Percentiles rank a stretch among this genome's conserved stretches.
Evolutionary conservation across 2,329 filamentous ascomycete genomes (phyloP).

Genomic region (Fusarium phyllophilum): DNA sequence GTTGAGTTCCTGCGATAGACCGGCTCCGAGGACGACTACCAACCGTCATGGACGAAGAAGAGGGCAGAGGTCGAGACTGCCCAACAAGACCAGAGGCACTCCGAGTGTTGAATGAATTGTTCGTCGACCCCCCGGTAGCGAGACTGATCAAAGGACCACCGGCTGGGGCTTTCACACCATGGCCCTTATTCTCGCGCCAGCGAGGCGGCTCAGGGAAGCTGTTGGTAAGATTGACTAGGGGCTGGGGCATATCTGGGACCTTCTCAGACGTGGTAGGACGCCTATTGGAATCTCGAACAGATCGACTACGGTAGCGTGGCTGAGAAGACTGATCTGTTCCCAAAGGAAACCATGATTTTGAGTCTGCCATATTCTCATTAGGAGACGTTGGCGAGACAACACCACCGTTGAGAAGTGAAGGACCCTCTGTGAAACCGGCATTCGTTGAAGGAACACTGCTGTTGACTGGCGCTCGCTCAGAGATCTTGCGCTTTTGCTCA

Average conservation of each 20-base stretch:
- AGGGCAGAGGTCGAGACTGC: slow-evolving; percentile 21
- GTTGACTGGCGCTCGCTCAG: slow-evolving; percentile 41
- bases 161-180: slow-evolving; percentile 54
- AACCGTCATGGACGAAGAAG: slow-evolving; percentile 25
- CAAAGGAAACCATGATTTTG: slow-evolving; percentile 51
- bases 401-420: slow-evolving; percentile 64
- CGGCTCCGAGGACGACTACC: slow-evolving; percentile 41
- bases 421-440: slow-evolving; percentile 64
- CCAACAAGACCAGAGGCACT: slow-evolving; percentile 34
- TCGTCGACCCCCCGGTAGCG: slow-evolving; percentile 48
- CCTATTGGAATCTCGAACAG: slow-evolving; percentile 28
- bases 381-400: slow-evolving; percentile 35
- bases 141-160: slow-evolving; percentile 59
- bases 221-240: slow-evolving; percentile 72
- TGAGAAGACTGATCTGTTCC: slow-evolving; percentile 50
- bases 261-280: slow-evolving; percentile 43
- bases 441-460: slow-evolving; percentile 43
- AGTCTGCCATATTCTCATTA: slow-evolving; percentile 44
- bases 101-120: slow-evolving; percentile 14
- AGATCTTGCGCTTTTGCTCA: slow-evolving; percentile 55
- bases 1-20: slow-evolving; percentile 36
- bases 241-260: slow-evolving; percentile 58
- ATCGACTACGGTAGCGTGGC: slow-evolving; percentile 45
- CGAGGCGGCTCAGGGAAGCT: slow-evolving; percentile 72
- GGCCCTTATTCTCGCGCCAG: slow-evolving; percentile 63